Evolutionary conservation across 2,329 filamentous ascomycete genomes (phyloP), one percentile per base, ranked within the genome.

Genomic region (Metarhizium guizhouense): DNA sequence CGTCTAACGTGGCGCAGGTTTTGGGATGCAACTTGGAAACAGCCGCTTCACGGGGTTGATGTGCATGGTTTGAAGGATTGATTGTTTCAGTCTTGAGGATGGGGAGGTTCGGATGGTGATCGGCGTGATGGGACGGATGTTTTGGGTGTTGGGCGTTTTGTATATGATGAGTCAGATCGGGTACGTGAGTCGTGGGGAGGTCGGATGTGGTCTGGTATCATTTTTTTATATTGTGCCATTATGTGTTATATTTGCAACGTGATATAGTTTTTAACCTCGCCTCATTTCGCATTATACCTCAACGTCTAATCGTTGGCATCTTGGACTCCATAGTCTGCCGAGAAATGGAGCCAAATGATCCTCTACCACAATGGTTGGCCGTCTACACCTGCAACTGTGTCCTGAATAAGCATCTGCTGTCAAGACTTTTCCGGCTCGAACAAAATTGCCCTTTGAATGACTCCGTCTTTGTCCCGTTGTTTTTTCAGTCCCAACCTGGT

Each of bases 381-480:
- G 4, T 16, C 38, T 40, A 11, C 14, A 40, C 38, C 38, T 40
- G 4, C 13, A 3, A 2, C 10, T 14, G 38, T 11, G 38, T 16
- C 14, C 5, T 40, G 38, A 40, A 40, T 11, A 40, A 11, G 38
- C 38, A 40, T 36, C 38, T 40, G 14, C 38, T 40, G 14, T 40
- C 8, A 16, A 40, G 11, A 40, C 38, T 16, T 13, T 34, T 40
- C 38, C 2, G 14, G 38, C 38, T 40, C 14, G 7, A 40, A 40
- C 38, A 11, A 11, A 11, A 11, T 16, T 13, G 3, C 14, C 38
- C 38, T 40, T 40, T 40, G 38, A 7, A 11, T 40, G 38, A 11
- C 38, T 40, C 56, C 68, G 69, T 69, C 34, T 32, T 54, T 8
- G 25, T 4, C n/a, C 6, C 20, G 10, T 30, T 5, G 7, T 25